Evolutionary conservation across 306 rosid genomes (phyloP).

Genomic region (Vicia faba): DNA sequence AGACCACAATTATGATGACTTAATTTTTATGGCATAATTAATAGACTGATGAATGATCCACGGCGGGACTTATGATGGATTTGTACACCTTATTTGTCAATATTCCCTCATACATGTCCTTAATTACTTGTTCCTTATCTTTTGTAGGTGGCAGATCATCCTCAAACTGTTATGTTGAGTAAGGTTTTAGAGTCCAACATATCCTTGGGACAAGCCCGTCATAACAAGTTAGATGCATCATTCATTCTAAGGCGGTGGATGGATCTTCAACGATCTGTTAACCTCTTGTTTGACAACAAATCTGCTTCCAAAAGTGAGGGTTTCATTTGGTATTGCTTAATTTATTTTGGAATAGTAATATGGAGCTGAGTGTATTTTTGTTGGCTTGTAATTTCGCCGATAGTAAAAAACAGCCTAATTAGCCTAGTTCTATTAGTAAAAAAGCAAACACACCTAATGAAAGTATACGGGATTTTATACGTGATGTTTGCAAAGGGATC

Average conservation of each 20-base stretch:
- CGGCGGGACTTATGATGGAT: neutral
- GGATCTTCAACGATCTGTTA: slow-evolving; percentile 85
- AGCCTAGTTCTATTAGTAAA: neutral
- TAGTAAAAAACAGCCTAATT: neutral
- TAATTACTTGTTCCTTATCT: slow-evolving; percentile 35
- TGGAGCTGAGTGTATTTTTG: slow-evolving; percentile 14
- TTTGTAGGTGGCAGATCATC: slow-evolving; percentile 81
- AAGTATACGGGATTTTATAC: neutral
- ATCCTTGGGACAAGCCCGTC: slow-evolving; percentile 60
- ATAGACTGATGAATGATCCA: neutral
- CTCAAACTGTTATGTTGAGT: slow-evolving; percentile 74
- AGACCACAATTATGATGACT: neutral
- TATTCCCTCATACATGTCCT: slow-evolving; percentile 28
- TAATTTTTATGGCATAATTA: neutral
- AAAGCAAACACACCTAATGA: slow-evolving; percentile 25
- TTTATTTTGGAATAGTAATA: slow-evolving; percentile 2
- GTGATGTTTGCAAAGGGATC: too few species aligned
- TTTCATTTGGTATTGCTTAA: slow-evolving; percentile 22
- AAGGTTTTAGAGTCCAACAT: slow-evolving; percentile 76
- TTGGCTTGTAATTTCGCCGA: slow-evolving; percentile 27
- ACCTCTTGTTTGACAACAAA: slow-evolving; percentile 72
- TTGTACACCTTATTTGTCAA: slow-evolving; percentile 4
- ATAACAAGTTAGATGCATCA: slow-evolving; percentile 46
- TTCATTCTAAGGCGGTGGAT: slow-evolving; percentile 60
- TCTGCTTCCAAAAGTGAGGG: slow-evolving; percentile 64